Percentiles rank a stretch among this genome's conserved stretches.
These are phyloP conservation scores for Rosa multiflora DNA, from an alignment of 306 rosid genomes.

Conservation along the genomic window DNA sequence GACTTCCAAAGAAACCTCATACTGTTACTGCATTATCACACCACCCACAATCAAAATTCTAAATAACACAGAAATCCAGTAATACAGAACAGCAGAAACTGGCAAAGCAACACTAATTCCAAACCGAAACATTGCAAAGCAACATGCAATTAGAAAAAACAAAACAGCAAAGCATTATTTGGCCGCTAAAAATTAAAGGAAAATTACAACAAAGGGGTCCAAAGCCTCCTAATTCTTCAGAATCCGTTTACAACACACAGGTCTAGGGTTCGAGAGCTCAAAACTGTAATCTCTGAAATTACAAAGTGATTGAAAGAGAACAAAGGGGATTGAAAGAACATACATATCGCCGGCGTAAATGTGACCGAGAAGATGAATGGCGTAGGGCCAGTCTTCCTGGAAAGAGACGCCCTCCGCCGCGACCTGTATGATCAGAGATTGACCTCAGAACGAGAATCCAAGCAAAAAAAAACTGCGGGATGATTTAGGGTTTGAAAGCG, in stretches of 20 bases:
- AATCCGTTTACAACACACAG: background rate
- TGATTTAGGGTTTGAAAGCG: background rate
- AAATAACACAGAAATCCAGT: background rate
- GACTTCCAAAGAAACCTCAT: constrained; percentile 92
- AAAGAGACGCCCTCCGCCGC: constrained; percentile 72
- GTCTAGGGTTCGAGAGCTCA: background rate
- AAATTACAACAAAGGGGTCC: too few relatives aligned
- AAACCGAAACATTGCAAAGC: background rate
- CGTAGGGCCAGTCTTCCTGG: constrained; percentile 80
- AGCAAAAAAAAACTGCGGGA: background rate
- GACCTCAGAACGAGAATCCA: background rate
- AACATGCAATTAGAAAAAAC: background rate
- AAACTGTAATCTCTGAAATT: background rate
- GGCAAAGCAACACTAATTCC: background rate
- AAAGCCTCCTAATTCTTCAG: background rate
- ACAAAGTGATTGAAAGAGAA: background rate
- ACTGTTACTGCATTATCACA: constrained; percentile 69
- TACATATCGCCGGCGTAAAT: constrained; percentile 72
- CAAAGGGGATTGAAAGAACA: background rate
- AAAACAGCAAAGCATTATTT: background rate
- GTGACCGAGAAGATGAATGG: constrained; percentile 72
- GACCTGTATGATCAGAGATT: constrained; percentile 44
- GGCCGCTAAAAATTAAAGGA: background rate
- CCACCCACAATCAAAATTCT: constrained; percentile 26
- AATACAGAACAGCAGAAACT: background rate